Conservation (phyloP, 495 filamentous ascomycete species). For the Chaetomidium leptoderma region DNA sequence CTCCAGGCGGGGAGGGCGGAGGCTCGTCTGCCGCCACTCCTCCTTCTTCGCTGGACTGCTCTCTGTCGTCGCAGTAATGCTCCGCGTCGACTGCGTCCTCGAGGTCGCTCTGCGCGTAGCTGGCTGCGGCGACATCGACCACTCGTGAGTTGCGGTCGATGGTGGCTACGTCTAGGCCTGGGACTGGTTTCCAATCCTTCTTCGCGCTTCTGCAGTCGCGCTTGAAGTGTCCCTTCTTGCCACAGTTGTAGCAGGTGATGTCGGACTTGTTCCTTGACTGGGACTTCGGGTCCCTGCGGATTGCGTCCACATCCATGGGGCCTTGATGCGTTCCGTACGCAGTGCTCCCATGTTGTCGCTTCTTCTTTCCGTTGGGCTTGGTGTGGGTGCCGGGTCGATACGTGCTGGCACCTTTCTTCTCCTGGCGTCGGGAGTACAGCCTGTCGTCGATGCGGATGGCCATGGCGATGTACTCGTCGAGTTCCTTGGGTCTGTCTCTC, state of each 20-base stretch:
- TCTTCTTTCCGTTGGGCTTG: background rate
- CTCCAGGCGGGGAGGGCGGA: too few relatives aligned
- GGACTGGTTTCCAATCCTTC: background rate
- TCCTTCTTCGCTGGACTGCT: too few relatives aligned
- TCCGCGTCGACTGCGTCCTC: background rate
- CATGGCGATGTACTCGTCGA: background rate
- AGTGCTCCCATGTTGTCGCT: background rate
- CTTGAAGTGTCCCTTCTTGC: slow-evolving; percentile 5
- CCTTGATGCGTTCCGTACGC: background rate
- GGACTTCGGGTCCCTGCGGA: too few relatives aligned
- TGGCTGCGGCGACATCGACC: background rate
- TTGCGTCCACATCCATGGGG: background rate
- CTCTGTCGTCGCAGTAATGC: background rate
- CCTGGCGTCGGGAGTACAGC: background rate
- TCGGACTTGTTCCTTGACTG: background rate
- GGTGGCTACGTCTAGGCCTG: background rate
- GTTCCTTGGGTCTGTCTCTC: background rate
- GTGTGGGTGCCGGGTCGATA: background rate
- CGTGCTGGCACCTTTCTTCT: background rate
- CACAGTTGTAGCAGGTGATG: background rate
- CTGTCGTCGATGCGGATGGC: background rate
- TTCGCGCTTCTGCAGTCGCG: background rate
- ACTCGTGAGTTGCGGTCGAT: background rate
- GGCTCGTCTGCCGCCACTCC: too few relatives aligned
- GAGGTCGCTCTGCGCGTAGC: background rate